Base-by-base conservation (phyloP, 495 filamentous ascomycete genomes). In the Penicillium angulare region DNA sequence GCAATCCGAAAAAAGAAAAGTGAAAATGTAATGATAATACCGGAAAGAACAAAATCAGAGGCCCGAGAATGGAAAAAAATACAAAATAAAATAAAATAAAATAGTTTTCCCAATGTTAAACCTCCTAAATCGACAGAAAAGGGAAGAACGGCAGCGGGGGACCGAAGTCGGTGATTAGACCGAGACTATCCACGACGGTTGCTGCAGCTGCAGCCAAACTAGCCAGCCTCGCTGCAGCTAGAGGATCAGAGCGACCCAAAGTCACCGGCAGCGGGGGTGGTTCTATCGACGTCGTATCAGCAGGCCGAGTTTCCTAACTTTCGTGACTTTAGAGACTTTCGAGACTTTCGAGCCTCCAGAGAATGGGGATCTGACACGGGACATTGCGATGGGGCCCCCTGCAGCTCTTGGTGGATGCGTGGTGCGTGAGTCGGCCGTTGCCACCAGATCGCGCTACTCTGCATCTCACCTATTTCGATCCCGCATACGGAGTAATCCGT, bases 201-300 rank as follows among this genome's bases (percentile, higher is more conserved):
- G 49, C 60, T 60, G 54, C 43, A 50, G 45, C 40, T 39, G 48
- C 42, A 56, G 55, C 49, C 49, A 29, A 43, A 45, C 38, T 31
- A 44, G 49, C 38, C 56, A 39, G 49, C 31, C 48, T 47, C n/a
- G 31, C 60, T 61, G 60, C 60, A 64, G 42, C 57, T 64, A 64
- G 33, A 29, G 46, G 33, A 53, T 40, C 49, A 52, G 34, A 18
- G 40, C 29, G 45, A 42, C 27, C 29, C 29, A 44, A 13, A n/a
- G n/a, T 26, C 38, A 15, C 38, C 10, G 38, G 12, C 22, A 41
- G 38, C 18, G 38, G 43, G 29, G 40, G 42, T 32, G 43, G 43
- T 46, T 46, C 15, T 20, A 7, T 32, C 18, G 18, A 16, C 18
- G 43, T 33, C 29, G 43, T 47, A 47, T 47, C 43, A 35, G 31